Evolutionary conservation across 768 basidiomycete species (phyloP).

Genomic region (Rhizopogon roseolus): DNA sequence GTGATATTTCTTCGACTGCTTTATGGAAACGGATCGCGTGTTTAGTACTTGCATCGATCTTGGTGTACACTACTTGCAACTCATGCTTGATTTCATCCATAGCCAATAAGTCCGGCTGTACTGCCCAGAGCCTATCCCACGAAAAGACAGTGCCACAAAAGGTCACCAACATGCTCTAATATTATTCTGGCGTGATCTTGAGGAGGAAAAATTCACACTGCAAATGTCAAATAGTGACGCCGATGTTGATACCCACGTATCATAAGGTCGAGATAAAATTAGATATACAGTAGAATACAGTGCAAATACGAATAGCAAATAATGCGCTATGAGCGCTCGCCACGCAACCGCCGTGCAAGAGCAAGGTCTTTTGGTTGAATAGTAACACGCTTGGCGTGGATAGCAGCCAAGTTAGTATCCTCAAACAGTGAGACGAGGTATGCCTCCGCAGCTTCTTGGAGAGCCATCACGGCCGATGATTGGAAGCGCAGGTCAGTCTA

Average conservation of each 20-base stretch:
- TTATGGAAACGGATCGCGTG: not conserved
- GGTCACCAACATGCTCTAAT: too few species aligned
- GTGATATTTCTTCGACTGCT: too few species aligned
- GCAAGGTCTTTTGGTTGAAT: constrained; percentile 81
- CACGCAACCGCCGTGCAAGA: constrained; percentile 70
- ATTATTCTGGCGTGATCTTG: not conserved
- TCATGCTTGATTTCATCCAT: too few species aligned
- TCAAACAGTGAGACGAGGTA: constrained; percentile 77
- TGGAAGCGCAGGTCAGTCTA: constrained; percentile 85
- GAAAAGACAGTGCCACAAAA: too few species aligned
- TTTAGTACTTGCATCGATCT: too few species aligned
- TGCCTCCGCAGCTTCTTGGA: constrained; percentile 83
- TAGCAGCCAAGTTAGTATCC: constrained; percentile 77
- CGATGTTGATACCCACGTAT: not conserved
- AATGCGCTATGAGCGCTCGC: constrained; percentile 58
- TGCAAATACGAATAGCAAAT: not conserved
- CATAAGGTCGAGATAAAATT: not conserved
- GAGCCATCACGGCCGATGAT: constrained; percentile 82
- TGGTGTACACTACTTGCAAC: not conserved
- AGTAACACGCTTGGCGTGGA: constrained; percentile 77
- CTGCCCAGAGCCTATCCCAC: too few species aligned
- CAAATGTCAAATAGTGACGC: not conserved
- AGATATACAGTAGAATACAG: constrained; percentile 10
- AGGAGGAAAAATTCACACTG: not conserved
- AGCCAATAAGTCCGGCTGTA: too few species aligned